These are phyloP conservation scores for Sabuloglossum arenarium DNA, from an alignment of 495 filamentous ascomycete species.

Conservation along the genomic window DNA sequence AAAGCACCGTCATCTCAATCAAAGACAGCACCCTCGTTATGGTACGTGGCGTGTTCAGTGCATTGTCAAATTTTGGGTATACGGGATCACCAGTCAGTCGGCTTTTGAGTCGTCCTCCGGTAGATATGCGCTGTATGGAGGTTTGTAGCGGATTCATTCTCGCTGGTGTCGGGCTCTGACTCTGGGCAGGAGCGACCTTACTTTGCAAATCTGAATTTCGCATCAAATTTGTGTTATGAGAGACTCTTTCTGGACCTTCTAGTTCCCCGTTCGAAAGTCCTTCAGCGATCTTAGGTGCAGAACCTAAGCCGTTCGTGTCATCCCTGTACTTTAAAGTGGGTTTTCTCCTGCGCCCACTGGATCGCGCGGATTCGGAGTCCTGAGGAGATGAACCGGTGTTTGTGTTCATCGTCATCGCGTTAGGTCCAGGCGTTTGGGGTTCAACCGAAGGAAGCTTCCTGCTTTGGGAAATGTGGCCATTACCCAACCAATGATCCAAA, in stretches of 20 bases:
- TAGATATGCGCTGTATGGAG: background rate
- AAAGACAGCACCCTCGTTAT: background rate
- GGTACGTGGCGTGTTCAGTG: background rate
- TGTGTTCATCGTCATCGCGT: background rate
- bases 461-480: no score
- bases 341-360: background rate
- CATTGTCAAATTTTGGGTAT: background rate
- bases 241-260: background rate
- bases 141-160: background rate
- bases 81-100: background rate
- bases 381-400: background rate
- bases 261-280: background rate
- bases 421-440: no score
- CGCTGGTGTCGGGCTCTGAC: background rate
- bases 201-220: background rate
- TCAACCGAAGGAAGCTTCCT: no score
- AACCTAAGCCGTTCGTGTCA: background rate
- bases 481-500: background rate
- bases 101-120: background rate
- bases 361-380: background rate
- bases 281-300: background rate
- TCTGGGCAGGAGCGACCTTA: no score
- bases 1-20: background rate
- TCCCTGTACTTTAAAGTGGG: background rate
- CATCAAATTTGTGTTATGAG: background rate